Base-by-base conservation (phyloP, 257 asterid species). In the Fraxinus cuspidata region DNA sequence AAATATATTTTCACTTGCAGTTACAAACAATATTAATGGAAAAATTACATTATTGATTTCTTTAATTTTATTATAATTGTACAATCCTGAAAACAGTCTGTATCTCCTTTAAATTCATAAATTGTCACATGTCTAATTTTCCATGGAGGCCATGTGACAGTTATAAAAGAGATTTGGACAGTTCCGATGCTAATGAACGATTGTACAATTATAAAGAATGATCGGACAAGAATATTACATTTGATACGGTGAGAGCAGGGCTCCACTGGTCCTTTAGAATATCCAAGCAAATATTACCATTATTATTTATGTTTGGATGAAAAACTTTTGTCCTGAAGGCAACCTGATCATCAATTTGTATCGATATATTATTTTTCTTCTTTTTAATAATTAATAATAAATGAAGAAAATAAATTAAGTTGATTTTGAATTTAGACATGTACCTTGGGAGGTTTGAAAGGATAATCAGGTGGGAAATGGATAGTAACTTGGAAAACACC, bases 221-320 rank as follows among this genome's bases (percentile, higher is more conserved):
- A 29, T 7, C 1, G 5, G 15, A 56, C 6, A n/a, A 10, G 64
- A 49, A 15, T 37, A n/a, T 47, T 25, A 93, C 97, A 92, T 93
- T 93, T 40, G 98, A 93, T 37, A 93, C 90, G 89, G 98, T 93
- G 81, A 93, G 96, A 63, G 98, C 98, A 53, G 98, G 97, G 80
- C 97, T 91, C 98, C 98, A 93, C 72, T 93, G 98, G 83, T 93
- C 97, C 85, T 91, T 93, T 42, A 93, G 96, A 67, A 91, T 90
- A 53, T 93, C 98, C 80, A 91, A 84, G 83, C 96, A 93, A 77
- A 91, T 93, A 70, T 90, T 93, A 37, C 98, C 97, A 75, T 91
- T 93, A 78, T 89, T 91, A 82, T 91, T 90, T 32, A 93, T 93
- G 78, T 93, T 93, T 21, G 98, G 98, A 86, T 93, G 98, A 81